Conservation (phyloP, 441 rosid species). For the Dalechampia spathulata region DNA sequence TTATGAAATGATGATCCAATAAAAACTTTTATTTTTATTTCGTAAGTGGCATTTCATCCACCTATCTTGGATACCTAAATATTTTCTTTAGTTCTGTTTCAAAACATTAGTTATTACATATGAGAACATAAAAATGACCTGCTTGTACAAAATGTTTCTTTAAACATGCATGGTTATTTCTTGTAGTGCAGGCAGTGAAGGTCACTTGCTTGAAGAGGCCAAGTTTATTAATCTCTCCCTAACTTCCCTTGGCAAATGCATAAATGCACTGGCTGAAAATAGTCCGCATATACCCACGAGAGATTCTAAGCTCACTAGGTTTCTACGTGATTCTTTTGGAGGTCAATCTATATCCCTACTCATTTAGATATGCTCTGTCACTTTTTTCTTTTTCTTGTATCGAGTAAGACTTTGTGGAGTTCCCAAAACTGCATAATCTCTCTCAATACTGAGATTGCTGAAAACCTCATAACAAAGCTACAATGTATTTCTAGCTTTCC, state of each 20-base stretch:
- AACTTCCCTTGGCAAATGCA: conserved; percentile 84
- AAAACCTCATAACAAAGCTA: not conserved
- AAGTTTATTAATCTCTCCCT: conserved; percentile 90
- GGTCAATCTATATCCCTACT: conserved; percentile 35
- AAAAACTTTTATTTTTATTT: conserved; percentile 1
- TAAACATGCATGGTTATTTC: conserved; percentile 6
- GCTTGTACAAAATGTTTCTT: not conserved
- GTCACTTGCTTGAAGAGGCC: conserved; percentile 85
- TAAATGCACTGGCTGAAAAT: conserved; percentile 95
- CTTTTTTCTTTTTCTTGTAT: not conserved
- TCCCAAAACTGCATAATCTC: not conserved
- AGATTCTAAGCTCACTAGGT: conserved; percentile 87
- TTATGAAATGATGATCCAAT: not conserved
- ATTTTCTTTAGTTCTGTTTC: not conserved
- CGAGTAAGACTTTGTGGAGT: not conserved
- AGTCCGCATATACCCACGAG: conserved; percentile 82
- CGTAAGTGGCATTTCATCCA: not conserved
- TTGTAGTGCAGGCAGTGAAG: conserved; percentile 63
- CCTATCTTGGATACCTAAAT: not conserved
- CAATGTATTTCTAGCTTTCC: not conserved
- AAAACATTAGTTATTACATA: not conserved
- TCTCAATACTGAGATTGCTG: not conserved
- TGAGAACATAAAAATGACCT: not conserved
- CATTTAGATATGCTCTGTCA: too few relatives aligned
- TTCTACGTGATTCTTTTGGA: conserved; percentile 93